A percentile compares a stretch with the other conserved stretches of the same genome.
Evolutionary conservation across 805 yeast species (phyloP).

Genomic region (Yueomyces sinensis): DNA sequence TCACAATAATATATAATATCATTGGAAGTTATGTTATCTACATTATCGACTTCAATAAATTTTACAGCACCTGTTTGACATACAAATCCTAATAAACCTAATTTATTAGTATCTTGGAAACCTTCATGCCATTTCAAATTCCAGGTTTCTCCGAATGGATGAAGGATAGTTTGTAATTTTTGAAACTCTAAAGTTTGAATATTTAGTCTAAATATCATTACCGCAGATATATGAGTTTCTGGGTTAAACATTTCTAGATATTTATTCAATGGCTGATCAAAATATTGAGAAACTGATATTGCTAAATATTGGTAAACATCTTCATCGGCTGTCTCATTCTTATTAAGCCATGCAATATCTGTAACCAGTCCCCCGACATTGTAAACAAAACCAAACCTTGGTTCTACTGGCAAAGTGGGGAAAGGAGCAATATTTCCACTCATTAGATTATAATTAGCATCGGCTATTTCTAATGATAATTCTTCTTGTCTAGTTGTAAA

Average conservation of each 20-base stretch:
- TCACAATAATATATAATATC: conserved; percentile 3
- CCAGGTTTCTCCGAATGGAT: conserved; percentile 33
- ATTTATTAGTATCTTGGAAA: conserved; percentile 6
- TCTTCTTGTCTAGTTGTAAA: conserved; percentile 15
- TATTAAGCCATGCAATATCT: conserved; percentile 39
- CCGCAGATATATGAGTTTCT: conserved; percentile 25
- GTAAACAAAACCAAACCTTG: conserved; percentile 28
- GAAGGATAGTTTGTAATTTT: conserved; percentile 23
- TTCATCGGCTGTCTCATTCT: conserved; percentile 5
- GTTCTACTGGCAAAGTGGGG: conserved; percentile 16
- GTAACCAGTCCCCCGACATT: conserved; percentile 42
- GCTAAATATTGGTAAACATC: conserved; percentile 38
- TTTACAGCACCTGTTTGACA: conserved; percentile 48
- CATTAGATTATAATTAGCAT: conserved; percentile 8
- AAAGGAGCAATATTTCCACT: conserved; percentile 14
- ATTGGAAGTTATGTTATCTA: background rate
- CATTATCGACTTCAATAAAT: conserved; percentile 27
- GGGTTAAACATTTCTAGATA: conserved; percentile 18
- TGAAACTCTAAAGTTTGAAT: conserved; percentile 15
- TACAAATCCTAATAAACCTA: conserved; percentile 37
- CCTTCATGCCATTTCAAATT: conserved; percentile 24
- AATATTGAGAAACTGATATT: conserved; percentile 31
- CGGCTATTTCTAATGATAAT: conserved; percentile 10
- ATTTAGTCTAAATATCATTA: conserved; percentile 33
- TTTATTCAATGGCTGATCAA: conserved; percentile 17